These are phyloP conservation scores for Rhodotorula sp. DNA, from an alignment of 1,284 basidiomycete species.

Conservation along the genomic window DNA sequence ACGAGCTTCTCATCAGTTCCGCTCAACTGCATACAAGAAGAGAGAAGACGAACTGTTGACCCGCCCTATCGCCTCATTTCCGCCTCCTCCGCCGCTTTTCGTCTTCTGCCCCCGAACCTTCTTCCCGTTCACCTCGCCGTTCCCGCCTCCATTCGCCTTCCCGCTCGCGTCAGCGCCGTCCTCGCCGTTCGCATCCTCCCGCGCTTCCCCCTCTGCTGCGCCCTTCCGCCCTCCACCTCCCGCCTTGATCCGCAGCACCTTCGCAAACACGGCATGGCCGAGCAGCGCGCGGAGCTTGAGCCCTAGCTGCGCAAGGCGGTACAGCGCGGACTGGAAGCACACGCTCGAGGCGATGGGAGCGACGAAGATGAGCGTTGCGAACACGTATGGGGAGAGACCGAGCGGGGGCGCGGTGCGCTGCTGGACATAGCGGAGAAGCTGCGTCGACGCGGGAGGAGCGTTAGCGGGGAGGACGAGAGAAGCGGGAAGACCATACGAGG, in stretches of 20 bases:
- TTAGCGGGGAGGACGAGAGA: background rate
- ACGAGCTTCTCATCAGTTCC: too few species aligned
- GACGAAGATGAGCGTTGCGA: constrained; percentile 35
- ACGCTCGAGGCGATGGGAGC: constrained; percentile 31
- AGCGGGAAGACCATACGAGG: constrained; percentile 5
- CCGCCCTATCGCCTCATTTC: constrained; percentile 28
- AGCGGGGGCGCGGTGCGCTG: constrained; percentile 15
- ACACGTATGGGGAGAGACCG: constrained; percentile 33
- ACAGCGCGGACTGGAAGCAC: constrained; percentile 36
- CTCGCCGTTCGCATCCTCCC: constrained; percentile 1
- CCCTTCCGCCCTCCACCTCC: constrained; percentile 25
- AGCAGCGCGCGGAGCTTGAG: constrained; percentile 23
- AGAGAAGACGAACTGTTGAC: constrained; percentile 29
- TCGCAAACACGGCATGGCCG: constrained; percentile 29
- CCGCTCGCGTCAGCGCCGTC: constrained; percentile 20
- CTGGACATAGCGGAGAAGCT: constrained; percentile 41
- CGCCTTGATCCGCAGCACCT: constrained; percentile 34
- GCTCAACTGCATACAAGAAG: background rate
- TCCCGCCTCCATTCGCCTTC: too few species aligned
- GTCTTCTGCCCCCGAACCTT: background rate
- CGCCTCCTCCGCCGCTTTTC: constrained; percentile 5
- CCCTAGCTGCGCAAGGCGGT: constrained; percentile 33
- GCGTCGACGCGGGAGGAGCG: background rate
- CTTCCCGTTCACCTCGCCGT: background rate
- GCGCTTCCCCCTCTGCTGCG: background rate